Evolutionary conservation across 345 rosid genomes (phyloP).

Genomic region (Eucalyptus marginata): DNA sequence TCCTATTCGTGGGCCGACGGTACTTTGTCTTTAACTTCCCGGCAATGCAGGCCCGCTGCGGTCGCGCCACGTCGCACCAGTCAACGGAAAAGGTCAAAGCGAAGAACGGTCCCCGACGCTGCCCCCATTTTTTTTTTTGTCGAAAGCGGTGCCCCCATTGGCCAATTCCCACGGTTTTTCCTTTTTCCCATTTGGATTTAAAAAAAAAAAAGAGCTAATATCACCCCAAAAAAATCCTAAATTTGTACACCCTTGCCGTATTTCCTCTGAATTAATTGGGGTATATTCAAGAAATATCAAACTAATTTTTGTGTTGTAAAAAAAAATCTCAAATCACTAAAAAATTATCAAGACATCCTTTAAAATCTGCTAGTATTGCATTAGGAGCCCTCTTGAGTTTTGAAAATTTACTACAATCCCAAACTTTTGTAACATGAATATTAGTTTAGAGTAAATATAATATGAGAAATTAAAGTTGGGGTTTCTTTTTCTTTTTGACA

Average conservation of each 20-base stretch:
- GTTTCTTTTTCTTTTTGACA: too few species aligned
- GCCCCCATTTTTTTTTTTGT: too few species aligned
- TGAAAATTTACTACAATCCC: neutral
- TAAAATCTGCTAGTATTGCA: neutral
- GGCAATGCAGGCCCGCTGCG: neutral
- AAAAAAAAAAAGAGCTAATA: neutral
- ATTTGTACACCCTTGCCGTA: neutral
- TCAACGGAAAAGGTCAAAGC: neutral
- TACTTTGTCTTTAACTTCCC: neutral
- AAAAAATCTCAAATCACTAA: neutral
- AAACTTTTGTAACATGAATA: rapidly evolving
- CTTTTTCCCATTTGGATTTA: neutral
- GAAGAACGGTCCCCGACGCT: neutral
- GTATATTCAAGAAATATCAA: too few species aligned
- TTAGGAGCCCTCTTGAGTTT: neutral
- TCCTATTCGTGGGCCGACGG: neutral
- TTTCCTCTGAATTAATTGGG: neutral
- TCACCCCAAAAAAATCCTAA: neutral
- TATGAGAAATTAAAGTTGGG: neutral
- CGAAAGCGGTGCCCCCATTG: neutral
- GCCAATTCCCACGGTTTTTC: neutral
- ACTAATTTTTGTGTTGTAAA: too few species aligned
- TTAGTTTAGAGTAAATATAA: neutral
- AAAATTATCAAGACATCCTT: rapidly evolving
- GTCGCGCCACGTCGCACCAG: neutral